phyloP scores from a whole-genome alignment of 352 stramenopile species.

The Globisporangium paddicum region DNA sequence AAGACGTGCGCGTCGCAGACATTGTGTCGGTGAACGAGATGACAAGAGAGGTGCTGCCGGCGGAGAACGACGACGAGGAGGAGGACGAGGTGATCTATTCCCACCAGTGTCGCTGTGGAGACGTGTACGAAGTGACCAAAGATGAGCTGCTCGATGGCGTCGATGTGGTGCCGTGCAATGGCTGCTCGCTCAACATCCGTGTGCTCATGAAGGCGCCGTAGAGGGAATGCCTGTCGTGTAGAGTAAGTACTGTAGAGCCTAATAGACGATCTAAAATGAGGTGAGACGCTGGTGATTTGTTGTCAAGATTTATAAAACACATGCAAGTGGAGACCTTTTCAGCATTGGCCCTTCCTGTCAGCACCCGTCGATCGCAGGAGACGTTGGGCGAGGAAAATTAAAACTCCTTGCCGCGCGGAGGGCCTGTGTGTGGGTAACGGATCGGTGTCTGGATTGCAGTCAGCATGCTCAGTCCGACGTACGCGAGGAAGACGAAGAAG shows the following conservation, averaged over 20 bases:
- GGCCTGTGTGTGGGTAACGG: conserved; percentile 63
- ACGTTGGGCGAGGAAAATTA: too few relatives aligned
- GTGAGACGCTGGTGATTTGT: background rate
- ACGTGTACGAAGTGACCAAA: conserved; percentile 62
- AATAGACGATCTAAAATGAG: background rate
- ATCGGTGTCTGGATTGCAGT: conserved; percentile 75
- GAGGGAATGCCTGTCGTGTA: background rate
- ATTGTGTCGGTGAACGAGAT: conserved; percentile 47
- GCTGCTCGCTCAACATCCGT: conserved; percentile 78
- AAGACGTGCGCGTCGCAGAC: conserved; percentile 62
- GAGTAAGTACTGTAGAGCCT: background rate
- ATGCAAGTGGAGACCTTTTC: background rate
- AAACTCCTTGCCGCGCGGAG: conserved; percentile 81
- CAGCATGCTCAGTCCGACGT: conserved; percentile 62
- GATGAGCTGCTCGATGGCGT: conserved; percentile 60
- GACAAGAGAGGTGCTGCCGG: conserved; percentile 25
- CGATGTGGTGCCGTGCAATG: conserved; percentile 69
- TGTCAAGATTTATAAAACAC: background rate
- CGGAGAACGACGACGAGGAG: conserved; percentile 23
- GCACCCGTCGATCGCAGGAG: background rate
- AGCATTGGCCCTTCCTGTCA: background rate
- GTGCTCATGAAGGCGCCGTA: conserved; percentile 34
- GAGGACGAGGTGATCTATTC: conserved; percentile 50
- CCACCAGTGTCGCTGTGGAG: conserved; percentile 64
- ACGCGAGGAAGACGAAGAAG: conserved; percentile 79